Evolutionary conservation across 768 basidiomycete genomes (phyloP).

Genomic region (Suillus fuscotomentosus): DNA sequence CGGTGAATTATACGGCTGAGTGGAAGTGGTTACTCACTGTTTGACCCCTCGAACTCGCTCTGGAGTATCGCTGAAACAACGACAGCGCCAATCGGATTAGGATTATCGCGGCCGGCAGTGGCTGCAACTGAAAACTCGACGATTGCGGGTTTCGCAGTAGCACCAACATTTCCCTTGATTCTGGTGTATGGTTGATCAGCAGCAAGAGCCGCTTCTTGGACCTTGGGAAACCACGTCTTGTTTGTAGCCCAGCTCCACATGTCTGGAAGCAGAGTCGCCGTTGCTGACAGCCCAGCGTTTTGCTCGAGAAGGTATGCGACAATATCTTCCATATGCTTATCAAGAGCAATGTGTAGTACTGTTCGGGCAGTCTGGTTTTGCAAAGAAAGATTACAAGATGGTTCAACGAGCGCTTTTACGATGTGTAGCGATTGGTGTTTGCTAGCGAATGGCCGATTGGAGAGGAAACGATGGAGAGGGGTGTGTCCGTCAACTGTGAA

Average conservation of each 20-base stretch:
- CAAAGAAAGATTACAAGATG: not conserved
- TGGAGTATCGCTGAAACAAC: not conserved
- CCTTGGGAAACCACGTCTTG: not conserved
- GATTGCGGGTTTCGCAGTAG: not conserved
- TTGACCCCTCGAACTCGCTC: not conserved
- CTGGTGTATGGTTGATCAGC: not conserved
- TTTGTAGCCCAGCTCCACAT: not conserved
- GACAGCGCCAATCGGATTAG: not conserved
- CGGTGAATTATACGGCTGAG: not conserved
- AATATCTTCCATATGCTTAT: not conserved
- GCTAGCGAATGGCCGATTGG: too few relatives aligned
- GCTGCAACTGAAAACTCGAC: not conserved
- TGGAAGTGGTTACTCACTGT: not conserved
- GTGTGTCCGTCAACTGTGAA: not conserved
- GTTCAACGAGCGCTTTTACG: not conserved
- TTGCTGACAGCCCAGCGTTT: not conserved
- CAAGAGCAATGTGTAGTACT: not conserved
- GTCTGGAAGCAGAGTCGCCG: not conserved
- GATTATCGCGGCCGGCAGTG: not conserved
- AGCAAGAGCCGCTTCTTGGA: not conserved
- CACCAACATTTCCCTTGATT: not conserved
- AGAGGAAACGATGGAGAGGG: not conserved
- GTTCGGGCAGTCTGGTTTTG: not conserved
- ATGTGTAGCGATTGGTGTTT: not conserved
- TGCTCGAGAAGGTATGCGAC: not conserved